These are phyloP conservation scores for Karstenula rhodostoma DNA, from an alignment of 2,329 filamentous ascomycete species.

Conservation along the genomic window DNA sequence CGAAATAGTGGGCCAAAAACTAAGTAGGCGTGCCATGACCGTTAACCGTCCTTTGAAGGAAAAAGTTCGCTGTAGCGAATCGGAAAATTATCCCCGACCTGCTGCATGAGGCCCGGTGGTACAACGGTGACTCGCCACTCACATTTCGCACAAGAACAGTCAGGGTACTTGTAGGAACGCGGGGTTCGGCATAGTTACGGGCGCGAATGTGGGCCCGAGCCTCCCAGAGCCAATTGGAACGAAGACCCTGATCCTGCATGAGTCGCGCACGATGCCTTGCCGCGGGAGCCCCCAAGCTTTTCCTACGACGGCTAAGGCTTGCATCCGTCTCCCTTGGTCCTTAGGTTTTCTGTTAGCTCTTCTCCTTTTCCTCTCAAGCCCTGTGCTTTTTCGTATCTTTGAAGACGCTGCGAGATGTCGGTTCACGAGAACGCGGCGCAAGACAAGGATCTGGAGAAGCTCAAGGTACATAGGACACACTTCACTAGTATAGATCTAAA, in stretches of 20 bases:
- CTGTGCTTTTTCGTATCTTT: background rate
- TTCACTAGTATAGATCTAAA: background rate
- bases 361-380: background rate
- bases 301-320: slow-evolving; percentile 8
- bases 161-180: background rate
- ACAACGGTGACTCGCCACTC: background rate
- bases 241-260: background rate
- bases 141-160: background rate
- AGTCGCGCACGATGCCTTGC: slow-evolving; percentile 6
- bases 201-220: background rate
- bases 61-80: too few relatives aligned
- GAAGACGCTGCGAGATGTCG: slow-evolving; percentile 5
- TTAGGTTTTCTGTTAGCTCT: background rate
- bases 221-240: background rate
- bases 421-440: slow-evolving; percentile 1
- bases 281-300: background rate
- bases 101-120: too few relatives aligned
- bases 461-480: background rate
- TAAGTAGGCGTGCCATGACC: too few relatives aligned
- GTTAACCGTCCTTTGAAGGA: too few relatives aligned
- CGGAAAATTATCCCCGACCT: too few relatives aligned
- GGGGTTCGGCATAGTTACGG: slow-evolving; percentile 1
- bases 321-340: background rate
- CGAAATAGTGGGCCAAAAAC: too few relatives aligned
- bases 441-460: slow-evolving; percentile 8